Percentiles rank a stretch among this genome's conserved stretches.
phyloP scores from a whole-genome alignment of 2,329 filamentous ascomycete species.

The Piedraia hortae region DNA sequence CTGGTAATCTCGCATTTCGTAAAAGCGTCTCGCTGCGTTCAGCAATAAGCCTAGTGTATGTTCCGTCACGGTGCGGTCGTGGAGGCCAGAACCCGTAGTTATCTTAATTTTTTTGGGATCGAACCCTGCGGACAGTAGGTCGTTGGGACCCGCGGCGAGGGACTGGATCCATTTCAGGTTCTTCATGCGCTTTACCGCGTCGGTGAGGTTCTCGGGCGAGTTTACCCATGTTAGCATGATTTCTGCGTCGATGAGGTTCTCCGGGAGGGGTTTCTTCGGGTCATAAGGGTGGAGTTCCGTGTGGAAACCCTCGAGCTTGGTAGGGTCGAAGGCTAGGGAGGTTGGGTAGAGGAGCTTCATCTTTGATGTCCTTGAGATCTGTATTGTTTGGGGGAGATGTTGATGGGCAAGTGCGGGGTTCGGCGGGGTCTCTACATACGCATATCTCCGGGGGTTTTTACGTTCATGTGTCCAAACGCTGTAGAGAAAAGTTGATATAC shows the following conservation, averaged over 20 bases:
- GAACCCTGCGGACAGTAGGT: conserved; percentile 34
- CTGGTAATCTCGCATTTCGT: conserved; percentile 36
- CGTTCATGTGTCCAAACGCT: too few species aligned
- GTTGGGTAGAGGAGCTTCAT: conserved; percentile 38
- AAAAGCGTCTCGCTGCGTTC: conserved; percentile 27
- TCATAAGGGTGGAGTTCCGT: conserved; percentile 32
- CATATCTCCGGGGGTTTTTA: too few species aligned
- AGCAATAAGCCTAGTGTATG: conserved; percentile 32
- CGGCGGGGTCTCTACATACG: too few species aligned
- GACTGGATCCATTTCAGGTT: conserved; percentile 38
- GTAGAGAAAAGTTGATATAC: too few species aligned
- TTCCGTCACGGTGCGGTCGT: conserved; percentile 37
- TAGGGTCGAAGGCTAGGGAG: conserved; percentile 28
- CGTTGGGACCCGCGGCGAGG: conserved; percentile 37
- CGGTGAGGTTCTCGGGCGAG: conserved; percentile 27
- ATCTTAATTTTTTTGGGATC: conserved; percentile 22
- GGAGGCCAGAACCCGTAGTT: conserved; percentile 34
- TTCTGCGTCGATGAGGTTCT: conserved; percentile 30
- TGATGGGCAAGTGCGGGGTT: too few species aligned
- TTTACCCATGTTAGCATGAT: conserved; percentile 36
- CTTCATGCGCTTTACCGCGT: conserved; percentile 27
- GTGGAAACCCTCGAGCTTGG: conserved; percentile 29
- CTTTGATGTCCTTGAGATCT: too few species aligned
- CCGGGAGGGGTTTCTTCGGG: conserved; percentile 27
- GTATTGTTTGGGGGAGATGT: too few species aligned